Evolutionary conservation across 331 rosid genomes (phyloP).

Genomic region (Acacia concinna): DNA sequence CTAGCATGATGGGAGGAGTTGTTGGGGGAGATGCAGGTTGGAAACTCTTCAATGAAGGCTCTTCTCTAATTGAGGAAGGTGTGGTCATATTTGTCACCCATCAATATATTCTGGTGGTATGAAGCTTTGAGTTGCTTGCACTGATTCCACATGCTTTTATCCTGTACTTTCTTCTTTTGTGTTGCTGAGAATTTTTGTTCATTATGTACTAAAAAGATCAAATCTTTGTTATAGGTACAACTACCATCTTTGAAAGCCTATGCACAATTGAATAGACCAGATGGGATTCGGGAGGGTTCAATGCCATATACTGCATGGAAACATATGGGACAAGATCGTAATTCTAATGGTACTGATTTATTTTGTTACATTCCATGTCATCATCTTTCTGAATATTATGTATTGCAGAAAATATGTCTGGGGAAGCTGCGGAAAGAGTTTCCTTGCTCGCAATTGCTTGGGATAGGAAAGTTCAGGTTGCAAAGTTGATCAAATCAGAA

Average conservation of each 20-base stretch:
- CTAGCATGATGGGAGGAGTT: constrained; percentile 97
- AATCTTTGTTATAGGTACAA: constrained; percentile 60
- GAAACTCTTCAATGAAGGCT: constrained; percentile 94
- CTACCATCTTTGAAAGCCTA: constrained; percentile 72
- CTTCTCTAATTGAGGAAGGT: constrained; percentile 84
- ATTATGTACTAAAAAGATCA: constrained; percentile 24
- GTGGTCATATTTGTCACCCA: constrained; percentile 92
- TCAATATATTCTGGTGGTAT: constrained; percentile 95
- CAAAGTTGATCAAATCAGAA: constrained; percentile 82
- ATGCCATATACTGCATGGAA: constrained; percentile 99
- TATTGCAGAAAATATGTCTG: constrained; percentile 54
- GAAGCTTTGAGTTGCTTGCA: constrained; percentile 57
- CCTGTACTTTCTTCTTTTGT: constrained; percentile 29
- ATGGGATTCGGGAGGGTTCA: constrained; percentile 92
- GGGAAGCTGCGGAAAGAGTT: constrained; percentile 71
- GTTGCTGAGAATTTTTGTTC: constrained; percentile 25
- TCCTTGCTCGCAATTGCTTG: constrained; percentile 96
- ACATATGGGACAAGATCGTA: constrained; percentile 52
- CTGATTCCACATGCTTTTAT: constrained; percentile 40
- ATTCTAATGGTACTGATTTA: constrained; percentile 50
- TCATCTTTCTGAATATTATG: constrained; percentile 37
- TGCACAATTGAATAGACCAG: constrained; percentile 79
- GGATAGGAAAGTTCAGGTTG: constrained; percentile 94
- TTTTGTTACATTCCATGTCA: constrained; percentile 32
- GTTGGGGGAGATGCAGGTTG: constrained; percentile 95